Evolutionary conservation across 2,329 filamentous ascomycete species (phyloP).

Genomic region (Scedosporium boydii): DNA sequence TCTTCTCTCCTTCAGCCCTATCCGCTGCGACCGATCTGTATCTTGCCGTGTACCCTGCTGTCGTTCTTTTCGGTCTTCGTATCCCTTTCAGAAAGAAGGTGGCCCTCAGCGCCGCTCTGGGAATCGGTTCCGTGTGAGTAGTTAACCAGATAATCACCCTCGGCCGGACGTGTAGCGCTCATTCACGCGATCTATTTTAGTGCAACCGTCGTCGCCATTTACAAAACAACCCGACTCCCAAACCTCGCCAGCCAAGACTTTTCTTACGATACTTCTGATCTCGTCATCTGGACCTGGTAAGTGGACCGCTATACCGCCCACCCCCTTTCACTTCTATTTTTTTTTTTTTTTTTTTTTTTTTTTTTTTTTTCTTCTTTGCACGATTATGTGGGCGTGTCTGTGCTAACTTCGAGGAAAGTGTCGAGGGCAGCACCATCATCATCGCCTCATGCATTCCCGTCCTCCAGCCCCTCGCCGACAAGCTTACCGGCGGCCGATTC

Average conservation of each 20-base stretch:
- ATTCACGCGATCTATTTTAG: slow-evolving; percentile 8
- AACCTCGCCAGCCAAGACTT: slow-evolving; percentile 18
- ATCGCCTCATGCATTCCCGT: slow-evolving; percentile 25
- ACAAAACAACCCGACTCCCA: slow-evolving; percentile 20
- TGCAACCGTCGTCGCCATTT: slow-evolving; percentile 18
- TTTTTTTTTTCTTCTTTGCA: not conserved
- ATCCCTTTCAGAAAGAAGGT: slow-evolving; percentile 30
- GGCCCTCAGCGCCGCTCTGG: slow-evolving; percentile 25
- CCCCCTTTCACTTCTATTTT: not conserved
- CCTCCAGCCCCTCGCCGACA: slow-evolving; percentile 21
- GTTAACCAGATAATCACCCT: not conserved
- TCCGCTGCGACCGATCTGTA: slow-evolving; percentile 30
- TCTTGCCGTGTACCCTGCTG: slow-evolving; percentile 29
- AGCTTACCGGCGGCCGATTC: slow-evolving; percentile 12
- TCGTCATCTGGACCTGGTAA: slow-evolving; percentile 35
- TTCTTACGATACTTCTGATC: slow-evolving; percentile 27
- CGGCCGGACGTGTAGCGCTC: not conserved
- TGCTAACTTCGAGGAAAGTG: slow-evolving; percentile 10
- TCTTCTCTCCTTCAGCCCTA: slow-evolving; percentile 12
- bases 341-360: not conserved
- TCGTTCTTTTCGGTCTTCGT: slow-evolving; percentile 26
- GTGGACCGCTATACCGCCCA: not conserved
- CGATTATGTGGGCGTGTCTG: not conserved
- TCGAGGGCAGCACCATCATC: slow-evolving; percentile 24
- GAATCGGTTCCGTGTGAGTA: slow-evolving; percentile 28